Evolutionary conservation across 2,329 filamentous ascomycete genomes (phyloP), one percentile per base, ranked within the genome.

Genomic region (Sporothrix globosa): DNA sequence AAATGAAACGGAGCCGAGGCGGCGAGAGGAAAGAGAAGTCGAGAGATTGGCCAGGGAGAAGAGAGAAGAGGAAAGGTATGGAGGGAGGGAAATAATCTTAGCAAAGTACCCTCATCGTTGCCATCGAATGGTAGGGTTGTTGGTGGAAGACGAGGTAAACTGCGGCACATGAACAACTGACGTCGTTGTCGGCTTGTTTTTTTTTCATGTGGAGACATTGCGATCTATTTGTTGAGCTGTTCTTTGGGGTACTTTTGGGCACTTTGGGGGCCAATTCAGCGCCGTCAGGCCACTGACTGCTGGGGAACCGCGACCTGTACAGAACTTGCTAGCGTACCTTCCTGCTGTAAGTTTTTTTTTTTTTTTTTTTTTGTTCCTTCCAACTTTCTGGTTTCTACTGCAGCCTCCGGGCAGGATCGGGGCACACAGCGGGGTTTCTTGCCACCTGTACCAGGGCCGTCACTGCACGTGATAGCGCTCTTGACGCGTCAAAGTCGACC

Each of bases 341-440:
- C 39, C 39, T 13, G n/a, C 21, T 21, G n/a, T 39, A n/a, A 61
- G 9, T 4, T 24, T 61, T 61, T 61, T 61, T 46, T 46, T 41
- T 41, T 24, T 24, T 44, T 24, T 4, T 41, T 41, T 39, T 2
- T 46, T 34, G 65, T 44, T 66, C 27, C 14, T 21, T 60, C 34
- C 24, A 1, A 4, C 3, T 24, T 30, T 30, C 27, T 30, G n/a
- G n/a, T n/a, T n/a, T n/a, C n/a, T n/a, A n/a, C n/a, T n/a, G 27
- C 27, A 7, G 11, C 10, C 7, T 4, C 63, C 69, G 69, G 69
- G 69, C 69, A 68, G 69, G 65, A 68, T 70, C 69, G 69, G 69
- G 61, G 65, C 44, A 44, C 44, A 44, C 63, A 66, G 44, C 53
- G 66, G 66, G 66, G 52, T 68, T 54, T 14, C 46, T 52, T 27